Percentiles rank a stretch among this genome's conserved stretches.
Conservation (phyloP, 768 basidiomycete species). For the Suillus ampliporus region DNA sequence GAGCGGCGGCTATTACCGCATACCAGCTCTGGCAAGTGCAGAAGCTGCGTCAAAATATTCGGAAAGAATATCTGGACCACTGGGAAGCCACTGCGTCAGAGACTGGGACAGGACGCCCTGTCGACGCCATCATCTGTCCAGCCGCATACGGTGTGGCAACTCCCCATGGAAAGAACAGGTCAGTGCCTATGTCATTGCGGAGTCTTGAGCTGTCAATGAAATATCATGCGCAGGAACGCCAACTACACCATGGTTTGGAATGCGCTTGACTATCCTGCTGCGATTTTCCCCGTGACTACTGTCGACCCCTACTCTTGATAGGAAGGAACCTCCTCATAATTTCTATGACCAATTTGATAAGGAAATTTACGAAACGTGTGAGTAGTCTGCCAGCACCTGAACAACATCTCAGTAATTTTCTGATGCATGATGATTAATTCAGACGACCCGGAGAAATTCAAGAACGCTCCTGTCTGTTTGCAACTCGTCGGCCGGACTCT, state of each 20-base stretch:
- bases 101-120: slow-evolving; percentile 73
- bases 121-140: slow-evolving; percentile 78
- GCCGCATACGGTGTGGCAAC: slow-evolving; percentile 63
- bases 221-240: slow-evolving; percentile 41
- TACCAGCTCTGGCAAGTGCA: slow-evolving; percentile 75
- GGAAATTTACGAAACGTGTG: slow-evolving; percentile 58
- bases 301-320: slow-evolving; percentile 63
- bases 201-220: slow-evolving; percentile 11
- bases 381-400: slow-evolving; percentile 25
- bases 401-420: neutral
- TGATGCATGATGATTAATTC: slow-evolving; percentile 12
- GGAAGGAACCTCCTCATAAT: slow-evolving; percentile 45
- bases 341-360: slow-evolving; percentile 58
- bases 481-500: slow-evolving; percentile 72
- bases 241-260: slow-evolving; percentile 72
- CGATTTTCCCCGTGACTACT: slow-evolving; percentile 66
- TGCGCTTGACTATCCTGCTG: slow-evolving; percentile 65
- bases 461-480: slow-evolving; percentile 63
- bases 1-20: slow-evolving; percentile 45
- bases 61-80: slow-evolving; percentile 61
- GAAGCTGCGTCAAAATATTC: slow-evolving; percentile 48
- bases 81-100: slow-evolving; percentile 58
- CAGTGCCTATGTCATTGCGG: slow-evolving; percentile 22
- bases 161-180: slow-evolving; percentile 67
- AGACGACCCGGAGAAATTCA: slow-evolving; percentile 65